Percentiles rank a stretch among this genome's conserved stretches.
These are phyloP conservation scores for Zygosaccharomyces bailii DNA, from an alignment of 805 yeast species.

Conservation along the genomic window DNA sequence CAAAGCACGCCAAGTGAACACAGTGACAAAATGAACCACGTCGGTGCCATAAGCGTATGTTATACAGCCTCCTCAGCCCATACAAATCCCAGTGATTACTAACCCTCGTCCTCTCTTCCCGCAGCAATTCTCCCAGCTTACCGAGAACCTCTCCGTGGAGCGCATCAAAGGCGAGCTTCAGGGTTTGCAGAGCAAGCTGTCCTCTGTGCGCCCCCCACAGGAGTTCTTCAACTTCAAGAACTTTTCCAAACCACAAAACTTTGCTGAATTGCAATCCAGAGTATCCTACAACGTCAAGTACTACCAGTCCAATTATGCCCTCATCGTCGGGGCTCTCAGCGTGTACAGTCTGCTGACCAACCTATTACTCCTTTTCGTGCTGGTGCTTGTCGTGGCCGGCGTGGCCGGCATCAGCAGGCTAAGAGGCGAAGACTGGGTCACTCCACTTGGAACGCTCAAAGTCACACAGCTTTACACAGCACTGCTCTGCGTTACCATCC, in stretches of 20 bases:
- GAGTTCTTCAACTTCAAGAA: conserved; percentile 92
- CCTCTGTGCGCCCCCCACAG: conserved; percentile 81
- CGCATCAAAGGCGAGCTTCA: conserved; percentile 44
- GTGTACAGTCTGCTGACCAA: conserved; percentile 87
- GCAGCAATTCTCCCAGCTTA: conserved; percentile 33
- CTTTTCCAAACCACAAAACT: conserved; percentile 84
- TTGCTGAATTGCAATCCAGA: conserved; percentile 85
- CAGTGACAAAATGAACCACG: conserved; percentile 14
- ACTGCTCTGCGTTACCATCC: conserved; percentile 69
- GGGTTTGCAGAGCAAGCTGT: conserved; percentile 57
- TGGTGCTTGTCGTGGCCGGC: conserved; percentile 70
- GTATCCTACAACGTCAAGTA: conserved; percentile 82
- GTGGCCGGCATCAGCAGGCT: conserved; percentile 72
- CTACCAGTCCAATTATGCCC: conserved; percentile 80
- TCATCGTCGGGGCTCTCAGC: conserved; percentile 67
- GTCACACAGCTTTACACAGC: conserved; percentile 83
- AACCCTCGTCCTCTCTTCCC: neutral
- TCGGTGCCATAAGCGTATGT: conserved; percentile 20
- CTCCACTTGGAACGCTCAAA: conserved; percentile 68
- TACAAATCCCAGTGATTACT: neutral
- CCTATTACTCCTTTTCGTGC: conserved; percentile 76
- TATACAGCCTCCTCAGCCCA: neutral
- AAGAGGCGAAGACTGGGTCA: conserved; percentile 76
- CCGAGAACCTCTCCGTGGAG: conserved; percentile 33
- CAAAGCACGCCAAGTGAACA: neutral